Evolutionary conservation across 169 alveolate genomes (phyloP).

Genomic region (Blepharisma undulans): DNA sequence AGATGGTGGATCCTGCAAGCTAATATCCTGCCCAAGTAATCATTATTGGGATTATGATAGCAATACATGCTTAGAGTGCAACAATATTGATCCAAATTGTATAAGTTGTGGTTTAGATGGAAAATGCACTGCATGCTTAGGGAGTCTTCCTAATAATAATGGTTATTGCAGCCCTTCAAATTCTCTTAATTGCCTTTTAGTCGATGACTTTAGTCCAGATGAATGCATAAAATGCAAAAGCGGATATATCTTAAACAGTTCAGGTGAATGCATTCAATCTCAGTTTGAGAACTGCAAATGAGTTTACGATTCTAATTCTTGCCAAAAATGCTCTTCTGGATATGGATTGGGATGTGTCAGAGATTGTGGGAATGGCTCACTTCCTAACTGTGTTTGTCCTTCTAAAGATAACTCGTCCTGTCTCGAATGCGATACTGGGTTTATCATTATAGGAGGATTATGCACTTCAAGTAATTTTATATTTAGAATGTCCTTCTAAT

Average conservation of each 20-base stretch:
- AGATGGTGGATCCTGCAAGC: too few species aligned
- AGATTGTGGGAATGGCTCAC: not conserved
- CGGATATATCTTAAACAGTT: not conserved
- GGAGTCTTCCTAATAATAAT: not conserved
- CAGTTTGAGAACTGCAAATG: not conserved
- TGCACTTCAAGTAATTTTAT: too few species aligned
- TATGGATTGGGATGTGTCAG: not conserved
- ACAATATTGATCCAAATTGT: too few species aligned
- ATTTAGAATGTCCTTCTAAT: not conserved
- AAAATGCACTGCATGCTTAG: not conserved
- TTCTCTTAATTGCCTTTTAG: not conserved
- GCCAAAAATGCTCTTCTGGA: not conserved
- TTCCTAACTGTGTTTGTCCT: not conserved
- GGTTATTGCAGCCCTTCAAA: not conserved
- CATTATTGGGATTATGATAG: too few species aligned
- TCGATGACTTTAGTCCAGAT: not conserved
- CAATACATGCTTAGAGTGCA: too few species aligned
- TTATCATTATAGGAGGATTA: not conserved
- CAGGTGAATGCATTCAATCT: not conserved
- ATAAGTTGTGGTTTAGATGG: not conserved
- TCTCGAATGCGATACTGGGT: not conserved
- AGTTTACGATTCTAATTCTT: not conserved
- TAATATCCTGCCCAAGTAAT: too few species aligned
- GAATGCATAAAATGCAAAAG: not conserved
- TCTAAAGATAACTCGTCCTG: too few species aligned